phyloP scores from a whole-genome alignment of 2,329 filamentous ascomycete species.

The Xylariaceae sp. region DNA sequence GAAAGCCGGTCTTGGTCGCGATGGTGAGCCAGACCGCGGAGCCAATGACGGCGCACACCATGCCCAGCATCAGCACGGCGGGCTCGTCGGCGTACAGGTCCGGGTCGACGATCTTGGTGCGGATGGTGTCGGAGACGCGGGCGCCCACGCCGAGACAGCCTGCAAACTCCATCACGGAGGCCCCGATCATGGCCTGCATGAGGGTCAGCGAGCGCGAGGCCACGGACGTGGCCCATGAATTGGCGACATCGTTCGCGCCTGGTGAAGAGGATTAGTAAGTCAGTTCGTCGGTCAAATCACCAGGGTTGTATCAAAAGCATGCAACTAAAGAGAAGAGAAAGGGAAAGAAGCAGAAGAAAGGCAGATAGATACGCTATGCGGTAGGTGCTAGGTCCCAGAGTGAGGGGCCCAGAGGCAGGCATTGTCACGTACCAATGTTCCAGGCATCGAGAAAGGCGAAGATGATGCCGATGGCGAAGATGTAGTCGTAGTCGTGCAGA shows the following conservation, averaged over 20 bases:
- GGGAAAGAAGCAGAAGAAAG: too few species aligned
- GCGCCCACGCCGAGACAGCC: conserved; percentile 54
- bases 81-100: conserved; percentile 35
- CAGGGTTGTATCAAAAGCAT: too few species aligned
- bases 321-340: too few species aligned
- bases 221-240: conserved; percentile 68
- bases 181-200: conserved; percentile 51
- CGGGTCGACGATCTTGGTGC: conserved; percentile 49
- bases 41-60: conserved; percentile 47
- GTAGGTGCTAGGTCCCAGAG: too few species aligned
- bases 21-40: conserved; percentile 50
- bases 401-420: background rate
- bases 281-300: background rate
- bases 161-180: conserved; percentile 53
- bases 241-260: conserved; percentile 61
- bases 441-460: conserved; percentile 61
- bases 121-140: conserved; percentile 54
- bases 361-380: too few species aligned
- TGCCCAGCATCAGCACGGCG: conserved; percentile 48
- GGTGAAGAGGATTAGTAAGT: conserved; percentile 1
- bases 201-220: conserved; percentile 60
- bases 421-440: conserved; percentile 57
- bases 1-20: conserved; percentile 46
- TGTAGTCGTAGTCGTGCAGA: conserved; percentile 51
- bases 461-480: conserved; percentile 56